phyloP scores from a whole-genome alignment of 805 yeast genomes.

The Kodamaea neixiangensis region DNA sequence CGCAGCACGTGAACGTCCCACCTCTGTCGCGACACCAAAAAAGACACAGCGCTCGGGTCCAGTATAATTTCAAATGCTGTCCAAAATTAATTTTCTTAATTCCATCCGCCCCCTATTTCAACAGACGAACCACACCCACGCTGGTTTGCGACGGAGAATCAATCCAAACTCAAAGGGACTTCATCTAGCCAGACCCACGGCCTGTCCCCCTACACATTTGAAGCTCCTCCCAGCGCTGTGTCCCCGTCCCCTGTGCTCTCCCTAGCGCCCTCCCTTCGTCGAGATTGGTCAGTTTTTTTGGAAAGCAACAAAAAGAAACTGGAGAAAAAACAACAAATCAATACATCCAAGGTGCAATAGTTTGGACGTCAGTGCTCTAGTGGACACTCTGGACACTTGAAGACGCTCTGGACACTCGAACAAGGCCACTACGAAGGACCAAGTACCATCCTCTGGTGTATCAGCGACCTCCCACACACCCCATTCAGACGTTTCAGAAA shows the following conservation, averaged over 20 bases:
- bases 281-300: background rate
- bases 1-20: too few relatives aligned
- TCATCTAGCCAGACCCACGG: background rate
- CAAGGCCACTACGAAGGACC: background rate
- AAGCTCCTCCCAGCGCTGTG: background rate
- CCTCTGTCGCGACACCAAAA: background rate
- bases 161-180: background rate
- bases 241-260: background rate
- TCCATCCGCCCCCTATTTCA: background rate
- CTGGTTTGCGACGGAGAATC: background rate
- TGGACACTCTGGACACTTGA: background rate
- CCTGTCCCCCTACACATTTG: background rate
- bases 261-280: background rate
- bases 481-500: too few relatives aligned
- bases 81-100: conserved; percentile 1
- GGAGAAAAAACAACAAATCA: background rate
- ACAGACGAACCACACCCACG: background rate
- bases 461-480: too few relatives aligned
- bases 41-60: background rate
- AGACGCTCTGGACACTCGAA: background rate
- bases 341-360: background rate
- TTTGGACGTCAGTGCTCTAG: background rate
- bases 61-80: background rate
- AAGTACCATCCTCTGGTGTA: too few relatives aligned
- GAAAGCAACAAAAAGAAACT: background rate